Evolutionary conservation across 2,329 filamentous ascomycete genomes (phyloP), one percentile per base, ranked within the genome.

Genomic region (Fusarium globosum): DNA sequence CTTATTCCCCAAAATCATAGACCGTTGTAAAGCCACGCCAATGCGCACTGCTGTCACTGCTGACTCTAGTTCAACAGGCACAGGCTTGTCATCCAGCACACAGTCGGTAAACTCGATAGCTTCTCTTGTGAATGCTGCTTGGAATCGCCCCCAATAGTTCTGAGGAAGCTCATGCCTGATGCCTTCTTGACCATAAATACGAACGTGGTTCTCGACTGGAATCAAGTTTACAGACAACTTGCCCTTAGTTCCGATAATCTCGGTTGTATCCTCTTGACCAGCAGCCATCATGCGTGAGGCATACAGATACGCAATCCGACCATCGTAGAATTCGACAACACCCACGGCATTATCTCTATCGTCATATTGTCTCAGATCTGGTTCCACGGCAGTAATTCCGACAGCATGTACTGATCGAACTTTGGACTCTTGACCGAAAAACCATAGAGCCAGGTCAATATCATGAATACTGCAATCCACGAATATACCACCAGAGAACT

Each of bases 381-480:
- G 76, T 55, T 79, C 73, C 35, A 79, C 77, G 2, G 78, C 78
- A 2, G 74, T 78, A 53, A 79, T 80, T 13, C 79, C 79, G 1
- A 79, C 67, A 6, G 79, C 79, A 14, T 76, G 76, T 2, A 80
- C 78, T 14, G 74, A 78, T 68, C 72, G 75, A 57, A 78, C 73
- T 11, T 72, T 71, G 16, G 70, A 70, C 41, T 79, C 78, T 20
- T 80, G 71, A 14, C 78, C 77, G 21, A 80, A 79, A 68, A 80
- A 80, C 75, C 78, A 80, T 38, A 80, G 52, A 0, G 79, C 78
- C 16, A 80, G 60, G 56, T 79, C 78, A 14, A 93, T 92, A 77
- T 93, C 90, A 82, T 93, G 91, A 78, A 93, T 89, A 56, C 88
- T 89, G 82, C 88, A 91, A 82, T 93, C 91, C 56, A 93, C 91